Base-by-base conservation (phyloP, 2,329 filamentous ascomycete species). In the Talaromyces marneffei region DNA sequence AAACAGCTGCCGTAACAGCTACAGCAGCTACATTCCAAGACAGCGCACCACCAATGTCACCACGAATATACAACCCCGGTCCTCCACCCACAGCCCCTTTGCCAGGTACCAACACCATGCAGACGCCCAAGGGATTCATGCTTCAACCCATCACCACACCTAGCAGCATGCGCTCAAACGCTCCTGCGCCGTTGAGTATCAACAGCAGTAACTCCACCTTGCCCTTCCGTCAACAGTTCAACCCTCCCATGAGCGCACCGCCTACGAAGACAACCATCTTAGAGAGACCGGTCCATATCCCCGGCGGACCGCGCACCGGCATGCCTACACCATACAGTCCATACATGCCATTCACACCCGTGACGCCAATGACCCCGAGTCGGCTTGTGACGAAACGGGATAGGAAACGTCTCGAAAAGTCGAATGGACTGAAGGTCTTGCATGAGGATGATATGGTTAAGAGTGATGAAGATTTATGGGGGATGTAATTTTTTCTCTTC, bases 61-160 rank as follows among this genome's bases (percentile, higher is more conserved):
- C 84, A 8, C 78, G 83, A 44, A 74, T 80, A 64, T 85, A 85
- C 71, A 79, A 80, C 52, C 82, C 82, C 0, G 80, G 81, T 2
- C 78, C 80, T 7, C 82, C 83, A 2, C 83, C 84, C n/a, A 77
- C 77, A 6, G 79, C 80, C 3, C 82, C 83, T 4, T 62, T 67
- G 12, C 66, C 59, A 6, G 31, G 31, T 40, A 55, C 71, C 23
- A 54, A 44, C 16, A 37, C 54, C 48, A 60, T 48, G 9, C 44
- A 46, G 12, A 35, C 20, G 18, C 6, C 48, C 7, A 48, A 18
- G 44, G 50, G 57, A 16, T 62, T 61, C 40, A 35, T 33, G 12
- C 46, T 61, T 25, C 62, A 63, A 40, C 37, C 57, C 14, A 55
- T 53, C 48, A 50, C 31, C 39, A 53, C 55, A 16, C 44, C 53